phyloP scores from a whole-genome alignment of 768 basidiomycete species.

The Scleroderma citrinum region DNA sequence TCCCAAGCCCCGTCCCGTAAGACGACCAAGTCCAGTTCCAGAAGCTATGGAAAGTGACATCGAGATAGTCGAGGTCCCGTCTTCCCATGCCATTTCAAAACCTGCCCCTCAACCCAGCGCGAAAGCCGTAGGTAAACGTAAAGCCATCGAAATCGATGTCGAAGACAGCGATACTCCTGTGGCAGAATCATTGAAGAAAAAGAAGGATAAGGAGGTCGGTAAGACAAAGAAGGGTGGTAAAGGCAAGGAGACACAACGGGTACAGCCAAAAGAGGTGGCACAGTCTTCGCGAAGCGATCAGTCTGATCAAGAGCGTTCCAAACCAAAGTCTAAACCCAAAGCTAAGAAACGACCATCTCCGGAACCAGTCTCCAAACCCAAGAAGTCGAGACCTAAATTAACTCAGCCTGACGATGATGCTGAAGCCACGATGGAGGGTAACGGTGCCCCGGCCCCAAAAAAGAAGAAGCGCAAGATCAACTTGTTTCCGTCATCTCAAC shows the following conservation, averaged over 20 bases:
- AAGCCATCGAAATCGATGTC: conserved; percentile 21
- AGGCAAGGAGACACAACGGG: conserved; percentile 19
- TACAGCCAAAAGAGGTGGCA: conserved; percentile 20
- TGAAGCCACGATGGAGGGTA: conserved; percentile 13
- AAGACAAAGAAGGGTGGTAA: conserved; percentile 8
- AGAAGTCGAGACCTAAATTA: conserved; percentile 16
- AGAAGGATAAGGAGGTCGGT: conserved; percentile 9
- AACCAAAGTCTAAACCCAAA: conserved; percentile 13
- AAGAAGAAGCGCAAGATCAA: conserved; percentile 72
- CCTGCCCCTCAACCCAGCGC: conserved; percentile 17
- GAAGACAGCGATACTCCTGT: conserved; percentile 9
- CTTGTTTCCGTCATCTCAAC: conserved; percentile 42
- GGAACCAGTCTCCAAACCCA: conserved; percentile 11
- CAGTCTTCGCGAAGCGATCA: conserved; percentile 12
- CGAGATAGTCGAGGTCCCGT: conserved; percentile 16
- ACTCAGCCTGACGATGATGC: conserved; percentile 9
- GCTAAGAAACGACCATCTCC: conserved; percentile 16
- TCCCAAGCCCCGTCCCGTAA: conserved; percentile 17
- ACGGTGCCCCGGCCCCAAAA: conserved; percentile 34
- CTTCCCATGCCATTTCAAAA: too few relatives aligned
- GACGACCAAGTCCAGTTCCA: conserved; percentile 10
- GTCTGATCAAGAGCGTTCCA: conserved; percentile 7
- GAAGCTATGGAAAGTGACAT: conserved; percentile 27
- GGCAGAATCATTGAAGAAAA: conserved; percentile 25
- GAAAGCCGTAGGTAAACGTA: conserved; percentile 37